These are phyloP conservation scores for Wallacemonas collosoma DNA, from an alignment of 208 protist species.

Conservation along the genomic window DNA sequence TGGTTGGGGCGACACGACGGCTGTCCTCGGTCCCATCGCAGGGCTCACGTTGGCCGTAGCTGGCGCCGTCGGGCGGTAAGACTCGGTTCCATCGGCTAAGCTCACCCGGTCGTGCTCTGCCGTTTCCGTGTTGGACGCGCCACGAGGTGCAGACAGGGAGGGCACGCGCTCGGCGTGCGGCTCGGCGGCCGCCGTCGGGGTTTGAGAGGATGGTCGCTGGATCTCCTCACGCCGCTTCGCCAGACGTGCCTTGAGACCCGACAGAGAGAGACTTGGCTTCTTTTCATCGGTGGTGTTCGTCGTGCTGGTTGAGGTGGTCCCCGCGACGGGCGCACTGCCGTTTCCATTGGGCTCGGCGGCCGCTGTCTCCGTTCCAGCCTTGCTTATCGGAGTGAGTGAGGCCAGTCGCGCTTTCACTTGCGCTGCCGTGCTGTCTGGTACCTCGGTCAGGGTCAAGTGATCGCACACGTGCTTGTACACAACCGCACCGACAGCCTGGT, in stretches of 20 bases:
- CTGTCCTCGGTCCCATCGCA: not conserved
- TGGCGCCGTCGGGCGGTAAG: constrained; percentile 10
- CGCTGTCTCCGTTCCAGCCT: not conserved
- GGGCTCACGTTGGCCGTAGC: constrained; percentile 11
- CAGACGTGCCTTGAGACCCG: constrained; percentile 63
- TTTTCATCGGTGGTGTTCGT: not conserved
- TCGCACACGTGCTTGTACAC: constrained; percentile 19
- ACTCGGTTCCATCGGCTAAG: constrained; percentile 10
- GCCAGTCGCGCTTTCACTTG: constrained; percentile 28
- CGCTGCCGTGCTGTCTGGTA: constrained; percentile 24
- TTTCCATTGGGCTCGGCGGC: not conserved
- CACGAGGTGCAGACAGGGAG: not conserved
- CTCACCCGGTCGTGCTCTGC: not conserved
- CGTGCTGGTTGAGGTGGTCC: constrained; percentile 1
- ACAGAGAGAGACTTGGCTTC: constrained; percentile 35
- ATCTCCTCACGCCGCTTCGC: constrained; percentile 58
- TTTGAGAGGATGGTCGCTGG: constrained; percentile 27
- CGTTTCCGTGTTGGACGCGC: not conserved
- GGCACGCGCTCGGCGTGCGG: not conserved
- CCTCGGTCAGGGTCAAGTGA: constrained; percentile 21
- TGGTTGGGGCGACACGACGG: constrained; percentile 4
- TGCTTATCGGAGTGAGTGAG: constrained; percentile 5
- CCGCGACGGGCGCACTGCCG: too few relatives aligned
- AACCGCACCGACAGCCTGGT: constrained; percentile 4
- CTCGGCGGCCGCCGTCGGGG: constrained; percentile 19